Conservation (phyloP, 2,329 filamentous ascomycete species). For the Fusarium euwallaceae region DNA sequence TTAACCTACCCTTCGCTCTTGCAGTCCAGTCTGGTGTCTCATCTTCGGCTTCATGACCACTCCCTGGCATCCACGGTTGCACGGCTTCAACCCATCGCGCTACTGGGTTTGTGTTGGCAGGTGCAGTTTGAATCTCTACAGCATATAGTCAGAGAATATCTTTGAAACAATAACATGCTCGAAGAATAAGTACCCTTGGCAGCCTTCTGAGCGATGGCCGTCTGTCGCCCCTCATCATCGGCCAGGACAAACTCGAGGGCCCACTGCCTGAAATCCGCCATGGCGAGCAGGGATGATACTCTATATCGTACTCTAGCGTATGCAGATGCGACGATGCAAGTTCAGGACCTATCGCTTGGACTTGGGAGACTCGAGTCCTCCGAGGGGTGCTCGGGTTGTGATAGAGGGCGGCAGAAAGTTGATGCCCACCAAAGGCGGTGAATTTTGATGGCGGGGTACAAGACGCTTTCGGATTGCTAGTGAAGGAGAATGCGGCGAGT, state of each 20-base stretch:
- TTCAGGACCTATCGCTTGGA: background rate
- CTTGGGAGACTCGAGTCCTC: slow-evolving; percentile 4
- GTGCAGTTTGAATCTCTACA: slow-evolving; percentile 60
- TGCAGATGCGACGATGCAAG: background rate
- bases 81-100: slow-evolving; percentile 69
- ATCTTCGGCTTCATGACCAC: slow-evolving; percentile 55
- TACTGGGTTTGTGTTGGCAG: slow-evolving; percentile 60
- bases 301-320: background rate
- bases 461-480: background rate
- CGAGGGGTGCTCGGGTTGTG: slow-evolving; percentile 16
- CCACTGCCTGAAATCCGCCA: slow-evolving; percentile 66
- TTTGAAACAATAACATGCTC: background rate
- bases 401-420: slow-evolving; percentile 36
- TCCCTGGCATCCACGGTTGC: slow-evolving; percentile 66
- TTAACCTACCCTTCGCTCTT: slow-evolving; percentile 62
- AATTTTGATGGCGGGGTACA: slow-evolving; percentile 44
- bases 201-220: slow-evolving; percentile 59
- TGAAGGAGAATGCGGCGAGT: background rate
- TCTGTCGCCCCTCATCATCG: slow-evolving; percentile 59
- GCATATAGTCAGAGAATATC: slow-evolving; percentile 22
- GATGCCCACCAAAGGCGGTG: slow-evolving; percentile 45
- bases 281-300: slow-evolving; percentile 41
- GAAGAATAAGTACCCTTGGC: slow-evolving; percentile 53
- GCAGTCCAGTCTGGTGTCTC: slow-evolving; percentile 65
- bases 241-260: slow-evolving; percentile 68